Conservation (phyloP, 2,329 filamentous ascomycete genomes). For the Aspergillus piperis region DNA sequence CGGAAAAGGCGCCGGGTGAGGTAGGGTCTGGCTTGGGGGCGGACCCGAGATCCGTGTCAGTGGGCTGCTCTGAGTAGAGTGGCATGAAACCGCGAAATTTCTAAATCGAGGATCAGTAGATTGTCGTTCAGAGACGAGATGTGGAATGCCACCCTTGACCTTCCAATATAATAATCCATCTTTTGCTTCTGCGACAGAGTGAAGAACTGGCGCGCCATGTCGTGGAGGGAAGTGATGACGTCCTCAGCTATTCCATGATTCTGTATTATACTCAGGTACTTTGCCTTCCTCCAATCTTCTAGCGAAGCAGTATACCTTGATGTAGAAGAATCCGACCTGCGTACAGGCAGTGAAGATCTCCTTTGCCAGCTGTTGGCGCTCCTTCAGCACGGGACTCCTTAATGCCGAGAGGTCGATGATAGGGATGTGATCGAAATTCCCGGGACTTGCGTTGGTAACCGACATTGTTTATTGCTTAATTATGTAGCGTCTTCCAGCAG, state of each 20-base stretch:
- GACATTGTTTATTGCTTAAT: not conserved
- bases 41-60: slow-evolving; percentile 11
- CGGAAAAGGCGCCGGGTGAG: slow-evolving; percentile 18
- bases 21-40: slow-evolving; percentile 7
- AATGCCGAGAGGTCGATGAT: slow-evolving; percentile 49
- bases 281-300: accelerated
- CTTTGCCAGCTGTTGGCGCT: slow-evolving; percentile 42
- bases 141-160: slow-evolving; percentile 19
- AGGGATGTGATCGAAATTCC: slow-evolving; percentile 37
- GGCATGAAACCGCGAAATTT: slow-evolving; percentile 32
- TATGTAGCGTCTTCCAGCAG: too few species aligned
- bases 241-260: slow-evolving; percentile 27
- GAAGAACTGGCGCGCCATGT: slow-evolving; percentile 44
- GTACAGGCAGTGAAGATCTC: slow-evolving; percentile 44
- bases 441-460: not conserved
- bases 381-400: slow-evolving; percentile 37
- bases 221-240: slow-evolving; percentile 16
- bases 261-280: slow-evolving; percentile 6
- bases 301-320: slow-evolving; percentile 26
- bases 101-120: not conserved
- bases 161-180: slow-evolving; percentile 43
- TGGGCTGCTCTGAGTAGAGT: slow-evolving; percentile 21
- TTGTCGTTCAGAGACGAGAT: too few species aligned
- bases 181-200: slow-evolving; percentile 43
- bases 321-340: slow-evolving; percentile 50